Conservation (phyloP, 2,329 filamentous ascomycete genomes). For the Pezicula carpinea region DNA sequence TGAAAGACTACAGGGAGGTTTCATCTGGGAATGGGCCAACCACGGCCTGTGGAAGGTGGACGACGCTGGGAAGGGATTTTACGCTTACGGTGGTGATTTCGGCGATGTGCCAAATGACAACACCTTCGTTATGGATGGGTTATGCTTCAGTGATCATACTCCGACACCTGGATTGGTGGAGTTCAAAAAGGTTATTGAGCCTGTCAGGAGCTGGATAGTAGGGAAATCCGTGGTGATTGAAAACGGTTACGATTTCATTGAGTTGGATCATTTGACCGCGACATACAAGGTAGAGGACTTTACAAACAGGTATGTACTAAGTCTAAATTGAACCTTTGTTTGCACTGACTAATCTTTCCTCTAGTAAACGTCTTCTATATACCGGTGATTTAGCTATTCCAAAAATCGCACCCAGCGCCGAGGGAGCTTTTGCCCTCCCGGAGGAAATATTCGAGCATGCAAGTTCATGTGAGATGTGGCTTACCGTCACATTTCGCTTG, state of each 20-base stretch:
- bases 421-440: slow-evolving; percentile 30
- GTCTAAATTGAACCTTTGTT: background rate
- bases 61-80: slow-evolving; percentile 30
- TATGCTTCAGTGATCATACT: slow-evolving; percentile 48
- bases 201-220: slow-evolving; percentile 38
- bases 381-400: slow-evolving; percentile 38
- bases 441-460: slow-evolving; percentile 11
- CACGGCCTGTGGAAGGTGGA: slow-evolving; percentile 30
- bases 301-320: slow-evolving; percentile 33
- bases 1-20: slow-evolving; percentile 41
- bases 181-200: slow-evolving; percentile 53
- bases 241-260: slow-evolving; percentile 49
- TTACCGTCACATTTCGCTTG: slow-evolving; percentile 41
- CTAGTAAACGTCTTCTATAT: slow-evolving; percentile 25
- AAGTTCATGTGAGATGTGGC: slow-evolving; percentile 34
- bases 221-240: slow-evolving; percentile 30
- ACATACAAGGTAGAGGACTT: slow-evolving; percentile 41
- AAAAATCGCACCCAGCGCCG: slow-evolving; percentile 33
- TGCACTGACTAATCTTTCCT: background rate
- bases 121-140: slow-evolving; percentile 59
- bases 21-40: slow-evolving; percentile 39
- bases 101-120: slow-evolving; percentile 43
- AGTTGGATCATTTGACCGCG: slow-evolving; percentile 43
- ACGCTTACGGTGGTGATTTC: slow-evolving; percentile 39
- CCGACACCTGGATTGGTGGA: slow-evolving; percentile 53